phyloP scores from a whole-genome alignment of 306 rosid species.

The Mimosa bimucronata region DNA sequence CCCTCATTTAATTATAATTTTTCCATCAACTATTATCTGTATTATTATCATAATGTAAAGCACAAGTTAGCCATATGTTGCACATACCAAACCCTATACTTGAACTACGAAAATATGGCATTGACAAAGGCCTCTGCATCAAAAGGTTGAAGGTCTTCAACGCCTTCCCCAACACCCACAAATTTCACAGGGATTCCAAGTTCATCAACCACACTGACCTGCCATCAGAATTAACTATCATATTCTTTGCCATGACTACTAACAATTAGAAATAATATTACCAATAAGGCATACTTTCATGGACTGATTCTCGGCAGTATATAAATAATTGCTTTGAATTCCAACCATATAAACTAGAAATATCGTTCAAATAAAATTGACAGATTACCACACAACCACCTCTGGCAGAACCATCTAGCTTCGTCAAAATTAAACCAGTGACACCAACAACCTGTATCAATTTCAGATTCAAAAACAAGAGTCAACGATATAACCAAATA shows the following conservation, averaged over 20 bases:
- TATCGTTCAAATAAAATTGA: constrained; percentile 29
- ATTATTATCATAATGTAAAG: neutral
- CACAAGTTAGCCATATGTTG: neutral
- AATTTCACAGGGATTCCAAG: constrained; percentile 96
- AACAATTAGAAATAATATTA: constrained; percentile 1
- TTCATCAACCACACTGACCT: constrained; percentile 97
- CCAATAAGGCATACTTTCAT: neutral
- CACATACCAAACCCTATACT: constrained; percentile 32
- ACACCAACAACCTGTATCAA: constrained; percentile 79
- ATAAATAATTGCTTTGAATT: neutral
- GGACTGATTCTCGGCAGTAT: neutral
- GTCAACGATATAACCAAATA: neutral
- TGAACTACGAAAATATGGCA: constrained; percentile 74
- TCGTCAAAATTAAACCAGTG: constrained; percentile 90
- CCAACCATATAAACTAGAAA: neutral
- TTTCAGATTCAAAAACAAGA: constrained; percentile 29
- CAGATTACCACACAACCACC: constrained; percentile 96
- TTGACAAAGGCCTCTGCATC: constrained; percentile 92
- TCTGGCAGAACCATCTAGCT: constrained; percentile 96
- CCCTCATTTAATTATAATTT: too few relatives aligned
- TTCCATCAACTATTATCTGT: neutral
- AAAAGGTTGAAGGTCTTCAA: constrained; percentile 95
- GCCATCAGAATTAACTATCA: constrained; percentile 39
- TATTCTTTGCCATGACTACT: constrained; percentile 14
- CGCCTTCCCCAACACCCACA: constrained; percentile 92